Base-by-base conservation (phyloP, 2,329 filamentous ascomycete species). In the Dothideomycetes sp. region DNA sequence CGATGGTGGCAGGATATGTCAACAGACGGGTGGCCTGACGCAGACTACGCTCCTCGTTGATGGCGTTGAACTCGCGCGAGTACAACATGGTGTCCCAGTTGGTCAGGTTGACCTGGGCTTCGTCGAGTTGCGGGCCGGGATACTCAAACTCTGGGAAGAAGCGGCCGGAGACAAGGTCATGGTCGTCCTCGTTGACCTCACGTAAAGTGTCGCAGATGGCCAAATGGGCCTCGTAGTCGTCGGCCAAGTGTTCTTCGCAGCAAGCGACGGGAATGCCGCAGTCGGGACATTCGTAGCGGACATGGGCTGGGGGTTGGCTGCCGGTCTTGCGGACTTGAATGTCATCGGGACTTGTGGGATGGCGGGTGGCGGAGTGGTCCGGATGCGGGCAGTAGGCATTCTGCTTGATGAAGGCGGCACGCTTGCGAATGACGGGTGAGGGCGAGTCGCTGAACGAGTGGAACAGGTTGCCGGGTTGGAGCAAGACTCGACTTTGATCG, bases 71-170 rank as follows among this genome's bases (percentile, higher is more conserved):
- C 53, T 94, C 82, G 54, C 91, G 74, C 3, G 87, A 93, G 59
- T 94, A 98, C 56, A 98, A 69, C 53, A 93, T 85, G 0, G 91
- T 96, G 62, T 98, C 91, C 91, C 91, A 98, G 61, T 93, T 98
- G 30, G 83, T 94, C 83, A 98, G 88, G 64, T 98, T 98, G 50
- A 95, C 78, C 50, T 91, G 73, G 23, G 87, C 84, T 60, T 95
- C 89, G 49, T 95, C 88, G 59, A 95, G 79, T 65, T 95, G 88
- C 41, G 80, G 73, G 11, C 82, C 84, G 0, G 91, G 87, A 57
- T 94, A 94, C 47, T 88, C 79, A 56, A 94, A 96, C 61, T 98
- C 93, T 11, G 84, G 81, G 63, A 98, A 98, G 61, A 86, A 82
- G 19, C 91, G 76, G 3, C 91, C 91, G 13, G 86, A 94, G 36